Conservation (phyloP, 352 stramenopile species). For the Phytophthora hibernalis region DNA sequence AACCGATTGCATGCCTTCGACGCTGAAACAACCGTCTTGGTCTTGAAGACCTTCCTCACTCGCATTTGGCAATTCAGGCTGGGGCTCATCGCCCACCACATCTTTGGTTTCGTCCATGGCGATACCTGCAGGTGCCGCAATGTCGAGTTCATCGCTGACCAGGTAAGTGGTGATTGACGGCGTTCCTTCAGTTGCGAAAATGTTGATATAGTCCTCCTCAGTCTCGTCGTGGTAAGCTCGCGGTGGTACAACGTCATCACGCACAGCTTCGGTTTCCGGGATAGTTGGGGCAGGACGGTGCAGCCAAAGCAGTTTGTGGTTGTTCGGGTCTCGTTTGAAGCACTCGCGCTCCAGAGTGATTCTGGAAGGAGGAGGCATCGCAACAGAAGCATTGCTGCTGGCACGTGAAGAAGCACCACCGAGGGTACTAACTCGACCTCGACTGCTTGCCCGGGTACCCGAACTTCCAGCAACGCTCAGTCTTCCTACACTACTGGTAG, state of each 20-base stretch:
- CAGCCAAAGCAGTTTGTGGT: constrained; percentile 29
- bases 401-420: constrained; percentile 1
- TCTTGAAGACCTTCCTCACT: no score
- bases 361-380: constrained; percentile 11
- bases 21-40: no score
- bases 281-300: constrained; percentile 17
- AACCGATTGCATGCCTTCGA: no score
- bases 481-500: constrained; percentile 12
- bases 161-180: not conserved
- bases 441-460: constrained; percentile 6
- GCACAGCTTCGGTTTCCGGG: not conserved
- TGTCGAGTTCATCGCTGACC: not conserved
- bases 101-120: not conserved
- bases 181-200: not conserved
- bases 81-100: no score
- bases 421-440: not conserved
- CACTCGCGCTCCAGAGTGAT: constrained; percentile 21
- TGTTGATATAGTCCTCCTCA: constrained; percentile 8
- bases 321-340: constrained; percentile 26
- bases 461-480: constrained; percentile 6
- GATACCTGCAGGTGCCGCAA: not conserved
- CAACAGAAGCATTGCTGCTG: constrained; percentile 9
- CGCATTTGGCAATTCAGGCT: no score
- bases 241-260: not conserved
- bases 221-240: not conserved